Conservation (phyloP, 2,329 filamentous ascomycete genomes). For the Paradendryphiella salina region DNA sequence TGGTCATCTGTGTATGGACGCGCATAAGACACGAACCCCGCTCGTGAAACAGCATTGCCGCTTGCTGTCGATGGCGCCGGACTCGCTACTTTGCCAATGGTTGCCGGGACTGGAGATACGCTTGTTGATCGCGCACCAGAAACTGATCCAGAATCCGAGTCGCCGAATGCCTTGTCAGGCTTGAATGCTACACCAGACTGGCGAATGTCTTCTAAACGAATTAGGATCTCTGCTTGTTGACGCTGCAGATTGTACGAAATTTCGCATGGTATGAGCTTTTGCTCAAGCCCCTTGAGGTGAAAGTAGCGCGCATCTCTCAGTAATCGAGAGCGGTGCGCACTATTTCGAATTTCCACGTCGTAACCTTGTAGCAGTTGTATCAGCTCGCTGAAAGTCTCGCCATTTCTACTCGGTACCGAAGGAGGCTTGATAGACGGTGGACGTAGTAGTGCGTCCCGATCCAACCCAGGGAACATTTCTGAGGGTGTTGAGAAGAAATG, state of each 20-base stretch:
- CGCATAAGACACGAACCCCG: constrained; percentile 73
- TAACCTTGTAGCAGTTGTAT: constrained; percentile 83
- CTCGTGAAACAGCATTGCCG: constrained; percentile 15
- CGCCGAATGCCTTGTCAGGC: constrained; percentile 49
- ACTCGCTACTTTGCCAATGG: constrained; percentile 22
- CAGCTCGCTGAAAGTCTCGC: constrained; percentile 82
- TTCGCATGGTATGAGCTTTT: constrained; percentile 76
- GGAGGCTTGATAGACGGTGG: constrained; percentile 86
- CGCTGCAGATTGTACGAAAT: constrained; percentile 75
- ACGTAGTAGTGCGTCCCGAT: constrained; percentile 75
- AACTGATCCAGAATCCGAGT: constrained; percentile 23
- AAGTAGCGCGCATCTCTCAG: constrained; percentile 89
- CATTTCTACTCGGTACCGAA: constrained; percentile 75
- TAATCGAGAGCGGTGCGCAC: constrained; percentile 74
- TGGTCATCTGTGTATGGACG: constrained; percentile 82
- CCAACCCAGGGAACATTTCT: constrained; percentile 83
- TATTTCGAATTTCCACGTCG: constrained; percentile 73
- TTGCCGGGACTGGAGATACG: constrained; percentile 37
- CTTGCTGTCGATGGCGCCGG: constrained; percentile 23
- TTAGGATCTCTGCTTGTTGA: constrained; percentile 71
- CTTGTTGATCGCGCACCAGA: constrained; percentile 23
- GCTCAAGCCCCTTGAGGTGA: constrained; percentile 88
- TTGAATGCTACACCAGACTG: constrained; percentile 77
- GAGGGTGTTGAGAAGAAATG: constrained; percentile 80
- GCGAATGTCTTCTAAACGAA: constrained; percentile 84